Conservation (phyloP, 2,329 filamentous ascomycete species). For the Chaetomium strumarium region DNA sequence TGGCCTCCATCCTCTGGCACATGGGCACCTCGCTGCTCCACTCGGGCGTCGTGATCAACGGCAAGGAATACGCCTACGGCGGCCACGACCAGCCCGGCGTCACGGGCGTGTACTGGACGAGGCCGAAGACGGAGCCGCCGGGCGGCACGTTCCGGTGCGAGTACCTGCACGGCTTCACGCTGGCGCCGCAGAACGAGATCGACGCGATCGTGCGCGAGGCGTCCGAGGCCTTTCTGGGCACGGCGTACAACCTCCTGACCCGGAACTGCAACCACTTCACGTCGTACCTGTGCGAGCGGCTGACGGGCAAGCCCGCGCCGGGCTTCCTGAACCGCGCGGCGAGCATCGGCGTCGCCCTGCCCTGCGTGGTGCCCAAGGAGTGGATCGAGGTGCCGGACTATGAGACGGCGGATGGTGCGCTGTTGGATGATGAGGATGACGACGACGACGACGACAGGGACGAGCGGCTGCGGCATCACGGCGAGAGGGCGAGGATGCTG, state of each 20-base stretch:
- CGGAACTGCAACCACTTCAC: slow-evolving; percentile 91
- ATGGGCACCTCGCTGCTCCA: slow-evolving; percentile 73
- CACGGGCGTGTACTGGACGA: slow-evolving; percentile 81
- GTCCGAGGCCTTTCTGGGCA: slow-evolving; percentile 67
- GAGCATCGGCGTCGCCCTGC: slow-evolving; percentile 73
- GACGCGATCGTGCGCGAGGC: slow-evolving; percentile 62
- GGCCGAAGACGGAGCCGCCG: slow-evolving; percentile 63
- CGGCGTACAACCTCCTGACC: slow-evolving; percentile 73
- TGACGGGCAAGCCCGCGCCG: slow-evolving; percentile 66
- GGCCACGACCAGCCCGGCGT: slow-evolving; percentile 65
- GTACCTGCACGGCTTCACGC: slow-evolving; percentile 74
- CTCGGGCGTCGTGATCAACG: slow-evolving; percentile 75
- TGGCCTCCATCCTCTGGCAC: slow-evolving; percentile 73
- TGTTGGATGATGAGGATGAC: slow-evolving; percentile 21
- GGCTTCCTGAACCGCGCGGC: slow-evolving; percentile 77
- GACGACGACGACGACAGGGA: no score
- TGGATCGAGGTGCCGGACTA: slow-evolving; percentile 77
- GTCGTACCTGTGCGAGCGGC: slow-evolving; percentile 63
- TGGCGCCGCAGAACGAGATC: slow-evolving; percentile 63
- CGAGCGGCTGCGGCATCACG: slow-evolving; percentile 1
- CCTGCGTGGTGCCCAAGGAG: slow-evolving; percentile 74
- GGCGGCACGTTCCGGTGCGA: slow-evolving; percentile 71
- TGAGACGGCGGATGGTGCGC: slow-evolving; percentile 43
- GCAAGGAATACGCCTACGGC: slow-evolving; percentile 78
- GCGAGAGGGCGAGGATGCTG: slow-evolving; percentile 27